Conservation (phyloP, 1,284 basidiomycete genomes). For the Malassezia japonica region DNA sequence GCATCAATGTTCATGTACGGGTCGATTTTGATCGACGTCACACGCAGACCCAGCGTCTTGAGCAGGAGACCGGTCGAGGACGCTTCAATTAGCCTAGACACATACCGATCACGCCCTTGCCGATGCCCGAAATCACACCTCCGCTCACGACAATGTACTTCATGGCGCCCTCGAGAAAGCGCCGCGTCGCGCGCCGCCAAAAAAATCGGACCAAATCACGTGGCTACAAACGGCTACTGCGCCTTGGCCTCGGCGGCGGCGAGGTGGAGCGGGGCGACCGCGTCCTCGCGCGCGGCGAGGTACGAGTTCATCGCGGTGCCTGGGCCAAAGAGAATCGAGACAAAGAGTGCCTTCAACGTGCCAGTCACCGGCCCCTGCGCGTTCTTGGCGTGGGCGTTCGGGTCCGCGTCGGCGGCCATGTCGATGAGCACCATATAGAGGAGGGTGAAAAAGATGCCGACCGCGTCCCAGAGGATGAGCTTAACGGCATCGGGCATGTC, state of each 20-base stretch:
- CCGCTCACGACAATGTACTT: conserved; percentile 50
- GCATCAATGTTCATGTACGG: conserved; percentile 99
- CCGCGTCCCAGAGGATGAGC: conserved; percentile 12
- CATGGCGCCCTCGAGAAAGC: conserved; percentile 26
- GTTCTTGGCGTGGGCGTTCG: conserved; percentile 1
- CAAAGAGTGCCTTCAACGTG: neutral
- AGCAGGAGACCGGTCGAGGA: conserved; percentile 92
- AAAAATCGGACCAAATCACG: conserved; percentile 9
- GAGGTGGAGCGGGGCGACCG: conserved; percentile 6
- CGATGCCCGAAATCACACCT: conserved; percentile 52
- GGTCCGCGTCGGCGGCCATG: conserved; percentile 9
- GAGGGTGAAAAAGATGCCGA: conserved; percentile 4
- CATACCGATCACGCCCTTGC: conserved; percentile 51
- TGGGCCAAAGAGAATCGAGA: conserved; percentile 10
- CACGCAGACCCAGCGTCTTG: conserved; percentile 88
- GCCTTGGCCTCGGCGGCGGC: neutral
- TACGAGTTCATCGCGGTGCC: conserved; percentile 12
- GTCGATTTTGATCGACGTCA: conserved; percentile 98
- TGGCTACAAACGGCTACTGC: neutral
- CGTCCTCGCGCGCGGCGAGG: conserved; percentile 15
- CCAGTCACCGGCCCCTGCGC: neutral
- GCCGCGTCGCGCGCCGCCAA: neutral
- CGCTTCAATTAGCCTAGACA: conserved; percentile 51
- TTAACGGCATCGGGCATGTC: conserved; percentile 6
- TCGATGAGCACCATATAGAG: conserved; percentile 9